Conservation (phyloP, 306 rosid species). For the Castanea mollissima region DNA sequence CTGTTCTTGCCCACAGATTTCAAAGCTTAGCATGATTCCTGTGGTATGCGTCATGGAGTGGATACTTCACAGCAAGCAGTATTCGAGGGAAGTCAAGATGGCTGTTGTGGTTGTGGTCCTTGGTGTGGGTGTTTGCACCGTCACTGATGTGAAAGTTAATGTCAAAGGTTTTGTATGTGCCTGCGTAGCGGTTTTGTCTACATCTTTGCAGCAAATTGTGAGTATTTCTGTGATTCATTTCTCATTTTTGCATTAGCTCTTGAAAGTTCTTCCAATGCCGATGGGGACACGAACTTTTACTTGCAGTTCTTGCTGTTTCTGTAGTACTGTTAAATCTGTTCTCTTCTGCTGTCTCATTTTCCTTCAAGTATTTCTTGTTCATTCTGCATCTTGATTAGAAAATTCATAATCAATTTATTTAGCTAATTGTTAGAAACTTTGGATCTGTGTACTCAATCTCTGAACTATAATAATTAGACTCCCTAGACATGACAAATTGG, state of each 20-base stretch:
- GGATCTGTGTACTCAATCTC: background rate
- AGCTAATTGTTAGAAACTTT: background rate
- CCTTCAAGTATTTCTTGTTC: background rate
- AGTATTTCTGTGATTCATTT: conserved; percentile 29
- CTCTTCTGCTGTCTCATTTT: background rate
- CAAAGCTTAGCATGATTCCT: conserved; percentile 96
- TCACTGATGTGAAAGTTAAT: conserved; percentile 88
- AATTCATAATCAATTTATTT: background rate
- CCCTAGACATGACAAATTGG: background rate
- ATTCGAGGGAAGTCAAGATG: conserved; percentile 74
- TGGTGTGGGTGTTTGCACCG: conserved; percentile 93
- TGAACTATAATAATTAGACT: background rate
- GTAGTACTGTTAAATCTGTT: background rate
- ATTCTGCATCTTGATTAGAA: background rate
- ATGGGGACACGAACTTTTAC: background rate
- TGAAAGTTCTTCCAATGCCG: background rate
- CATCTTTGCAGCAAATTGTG: conserved; percentile 96
- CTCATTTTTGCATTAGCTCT: background rate
- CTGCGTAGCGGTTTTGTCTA: conserved; percentile 62
- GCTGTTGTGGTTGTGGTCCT: conserved; percentile 79
- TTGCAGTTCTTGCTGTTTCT: conserved; percentile 8
- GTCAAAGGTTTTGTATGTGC: conserved; percentile 81
- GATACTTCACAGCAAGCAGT: conserved; percentile 79
- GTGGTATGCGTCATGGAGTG: conserved; percentile 97
- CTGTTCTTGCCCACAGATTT: conserved; percentile 46